These are phyloP conservation scores for Lachnellula occidentalis DNA, from an alignment of 2,329 filamentous ascomycete species.

Conservation along the genomic window DNA sequence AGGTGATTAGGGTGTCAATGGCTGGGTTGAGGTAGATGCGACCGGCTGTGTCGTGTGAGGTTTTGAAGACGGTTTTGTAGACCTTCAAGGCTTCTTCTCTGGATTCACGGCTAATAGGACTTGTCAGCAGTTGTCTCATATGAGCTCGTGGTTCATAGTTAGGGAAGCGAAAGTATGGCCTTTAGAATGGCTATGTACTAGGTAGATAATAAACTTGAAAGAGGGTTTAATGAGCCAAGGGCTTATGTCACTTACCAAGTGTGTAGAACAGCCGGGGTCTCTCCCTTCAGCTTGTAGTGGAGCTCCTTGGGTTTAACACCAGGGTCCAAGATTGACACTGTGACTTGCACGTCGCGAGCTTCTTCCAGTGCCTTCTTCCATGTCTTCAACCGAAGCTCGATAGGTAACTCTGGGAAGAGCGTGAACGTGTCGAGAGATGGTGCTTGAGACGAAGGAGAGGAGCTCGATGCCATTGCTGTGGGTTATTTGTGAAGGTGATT, in stretches of 20 bases:
- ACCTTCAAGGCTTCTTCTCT: background rate
- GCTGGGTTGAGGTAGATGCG: background rate
- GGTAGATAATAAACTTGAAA: too few species aligned
- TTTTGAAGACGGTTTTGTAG: background rate
- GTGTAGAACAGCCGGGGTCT: background rate
- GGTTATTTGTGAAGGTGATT: too few species aligned
- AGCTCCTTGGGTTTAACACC: too few species aligned
- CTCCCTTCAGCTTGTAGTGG: background rate
- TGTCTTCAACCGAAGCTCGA: background rate
- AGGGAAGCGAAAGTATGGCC: too few species aligned
- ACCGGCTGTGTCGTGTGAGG: background rate
- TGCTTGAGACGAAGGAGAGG: background rate
- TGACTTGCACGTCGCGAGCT: background rate
- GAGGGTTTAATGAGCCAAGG: too few species aligned
- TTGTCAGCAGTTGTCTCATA: background rate
- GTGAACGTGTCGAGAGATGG: background rate
- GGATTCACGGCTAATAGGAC: background rate
- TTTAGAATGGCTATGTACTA: too few species aligned
- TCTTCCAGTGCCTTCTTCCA: background rate
- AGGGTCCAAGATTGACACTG: background rate
- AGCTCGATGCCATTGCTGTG: background rate
- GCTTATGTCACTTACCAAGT: background rate
- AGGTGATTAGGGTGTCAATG: background rate
- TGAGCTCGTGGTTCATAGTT: background rate
- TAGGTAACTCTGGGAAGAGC: background rate